Base-by-base conservation (phyloP, 441 rosid species). In the Syzygium malaccense region DNA sequence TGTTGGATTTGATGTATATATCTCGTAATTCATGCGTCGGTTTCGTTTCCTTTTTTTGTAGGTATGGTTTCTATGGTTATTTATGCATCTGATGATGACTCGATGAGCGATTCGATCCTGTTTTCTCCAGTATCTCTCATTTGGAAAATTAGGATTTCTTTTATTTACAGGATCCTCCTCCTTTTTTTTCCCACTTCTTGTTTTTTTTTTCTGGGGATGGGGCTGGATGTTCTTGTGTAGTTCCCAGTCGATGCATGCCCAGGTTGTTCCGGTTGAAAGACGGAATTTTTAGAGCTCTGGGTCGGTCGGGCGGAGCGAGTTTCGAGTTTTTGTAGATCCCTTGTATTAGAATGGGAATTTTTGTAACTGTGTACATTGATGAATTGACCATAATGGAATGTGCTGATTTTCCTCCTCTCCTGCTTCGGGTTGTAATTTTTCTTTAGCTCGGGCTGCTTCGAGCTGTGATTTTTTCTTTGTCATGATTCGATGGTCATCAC, bases 61-160 rank as follows among this genome's bases (percentile, higher is more conserved):
- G 83, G 83, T 75, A 75, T 75, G n/a, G 83, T 41, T 75, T 71
- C 83, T 75, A 23, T 75, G 83, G 83, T 75, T 75, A 41, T 75
- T 75, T 75, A 75, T 75, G 41, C 83, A 75, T 75, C 83, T 75
- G 83, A 41, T 75, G 83, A 75, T 75, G 83, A 75, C 83, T 75
- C 83, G 83, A 75, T 75, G 83, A 75, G 83, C 83, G n/a, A 75
- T 75, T 75, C 83, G 83, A 45, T 41, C 83, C 83, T 71, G 83
- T 75, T 75, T 75, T 75, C 51, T 75, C 83, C 83, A 75, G 83
- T 75, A 41, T 75, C 83, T 75, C 83, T 26, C 83, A 25, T 75
- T 75, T 75, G 83, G 83, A 75, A 71, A 75, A 75, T 41, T 75
- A 75, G n/a, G 83, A 75, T 41, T 41, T 41, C 41, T 19, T 23